These are phyloP conservation scores for Gracilaria domingensis DNA, from an alignment of 23 red algal genomes.

Conservation along the genomic window DNA sequence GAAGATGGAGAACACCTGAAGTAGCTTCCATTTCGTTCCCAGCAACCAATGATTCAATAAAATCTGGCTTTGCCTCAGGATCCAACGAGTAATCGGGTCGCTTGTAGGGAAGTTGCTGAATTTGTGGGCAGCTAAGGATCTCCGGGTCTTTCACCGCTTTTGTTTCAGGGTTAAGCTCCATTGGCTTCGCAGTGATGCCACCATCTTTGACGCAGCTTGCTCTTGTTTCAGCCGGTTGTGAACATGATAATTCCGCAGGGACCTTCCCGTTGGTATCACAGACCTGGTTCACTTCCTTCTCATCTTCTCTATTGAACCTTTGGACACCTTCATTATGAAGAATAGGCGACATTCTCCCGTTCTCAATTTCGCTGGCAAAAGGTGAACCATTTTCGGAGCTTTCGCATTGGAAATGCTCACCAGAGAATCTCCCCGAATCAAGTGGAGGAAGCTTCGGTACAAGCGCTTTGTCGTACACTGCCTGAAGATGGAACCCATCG, in stretches of 20 bases:
- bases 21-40: background rate
- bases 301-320: background rate
- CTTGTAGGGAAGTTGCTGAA: background rate
- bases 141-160: background rate
- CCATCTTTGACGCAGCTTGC: background rate
- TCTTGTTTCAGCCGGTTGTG: background rate
- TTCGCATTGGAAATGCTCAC: background rate
- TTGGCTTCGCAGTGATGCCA: too few species aligned
- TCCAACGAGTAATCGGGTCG: background rate
- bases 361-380: background rate
- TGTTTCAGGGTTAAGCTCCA: background rate
- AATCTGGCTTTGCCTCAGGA: background rate
- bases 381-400: background rate
- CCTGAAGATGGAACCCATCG: background rate
- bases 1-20: background rate
- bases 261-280: background rate
- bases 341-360: background rate
- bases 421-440: background rate
- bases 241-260: background rate
- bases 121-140: background rate
- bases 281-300: background rate
- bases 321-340: background rate
- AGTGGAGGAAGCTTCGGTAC: background rate
- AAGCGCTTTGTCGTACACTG: background rate
- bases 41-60: background rate